These are phyloP conservation scores for Nidularia sp. DNA, from an alignment of 768 basidiomycete species.

Conservation along the genomic window DNA sequence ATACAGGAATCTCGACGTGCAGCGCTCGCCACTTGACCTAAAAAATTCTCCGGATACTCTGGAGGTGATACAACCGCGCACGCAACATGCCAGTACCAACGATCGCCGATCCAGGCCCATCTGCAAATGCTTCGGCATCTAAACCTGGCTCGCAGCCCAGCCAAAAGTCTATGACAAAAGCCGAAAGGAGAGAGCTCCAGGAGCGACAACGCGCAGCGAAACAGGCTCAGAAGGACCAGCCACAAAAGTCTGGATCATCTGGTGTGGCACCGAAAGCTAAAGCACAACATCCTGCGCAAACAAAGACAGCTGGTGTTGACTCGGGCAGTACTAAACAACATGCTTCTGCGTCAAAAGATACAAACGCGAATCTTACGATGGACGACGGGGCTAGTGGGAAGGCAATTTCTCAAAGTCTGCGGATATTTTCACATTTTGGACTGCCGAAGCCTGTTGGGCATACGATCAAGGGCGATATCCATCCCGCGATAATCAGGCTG, in stretches of 20 bases:
- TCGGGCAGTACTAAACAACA: slow-evolving; percentile 17
- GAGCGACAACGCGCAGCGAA: slow-evolving; percentile 82
- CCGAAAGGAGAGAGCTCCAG: slow-evolving; percentile 75
- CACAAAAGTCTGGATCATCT: slow-evolving; percentile 6
- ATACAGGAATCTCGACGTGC: too few species aligned
- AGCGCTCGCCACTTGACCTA: too few species aligned
- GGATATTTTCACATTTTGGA: slow-evolving; percentile 86
- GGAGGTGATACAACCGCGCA: too few species aligned
- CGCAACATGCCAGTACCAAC: slow-evolving; percentile 28
- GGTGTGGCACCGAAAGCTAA: slow-evolving; percentile 18
- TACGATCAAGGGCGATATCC: slow-evolving; percentile 77
- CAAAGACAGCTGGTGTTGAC: slow-evolving; percentile 25
- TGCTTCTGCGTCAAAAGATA: slow-evolving; percentile 21
- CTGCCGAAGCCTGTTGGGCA: slow-evolving; percentile 56
- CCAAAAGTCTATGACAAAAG: slow-evolving; percentile 77
- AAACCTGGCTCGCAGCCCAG: slow-evolving; percentile 32
- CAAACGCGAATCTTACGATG: slow-evolving; percentile 6
- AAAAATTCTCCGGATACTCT: too few species aligned
- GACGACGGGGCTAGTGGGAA: slow-evolving; percentile 31
- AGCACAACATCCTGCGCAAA: slow-evolving; percentile 21
- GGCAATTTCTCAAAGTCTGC: slow-evolving; percentile 56
- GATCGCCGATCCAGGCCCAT: slow-evolving; percentile 16
- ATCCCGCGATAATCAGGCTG: slow-evolving; percentile 82
- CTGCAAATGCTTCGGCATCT: slow-evolving; percentile 1
- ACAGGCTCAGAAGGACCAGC: slow-evolving; percentile 20